Evolutionary conservation across 345 rosid genomes (phyloP).

Genomic region (Euphorbia tirucalli): DNA sequence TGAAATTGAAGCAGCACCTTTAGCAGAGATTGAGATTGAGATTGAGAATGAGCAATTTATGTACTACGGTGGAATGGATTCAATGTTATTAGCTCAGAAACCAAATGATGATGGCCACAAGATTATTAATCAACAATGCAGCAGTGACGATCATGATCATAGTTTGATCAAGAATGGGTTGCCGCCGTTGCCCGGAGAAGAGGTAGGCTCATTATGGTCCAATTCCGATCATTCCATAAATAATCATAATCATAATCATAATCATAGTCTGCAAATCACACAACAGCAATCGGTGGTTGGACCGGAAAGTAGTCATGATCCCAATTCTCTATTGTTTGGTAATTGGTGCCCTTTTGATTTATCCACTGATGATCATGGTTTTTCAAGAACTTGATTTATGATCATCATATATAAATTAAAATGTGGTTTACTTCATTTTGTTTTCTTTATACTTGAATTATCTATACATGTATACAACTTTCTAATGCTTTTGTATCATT

Average conservation of each 20-base stretch:
- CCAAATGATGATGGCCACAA: too few relatives aligned
- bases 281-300: slow-evolving; percentile 30
- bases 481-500: too few relatives aligned
- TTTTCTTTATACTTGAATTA: slow-evolving; percentile 1
- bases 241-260: too few relatives aligned
- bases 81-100: too few relatives aligned
- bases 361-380: slow-evolving; percentile 35
- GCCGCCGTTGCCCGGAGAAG: slow-evolving; percentile 50
- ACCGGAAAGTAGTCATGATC: slow-evolving; percentile 33
- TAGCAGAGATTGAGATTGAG: too few relatives aligned
- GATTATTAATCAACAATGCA: too few relatives aligned
- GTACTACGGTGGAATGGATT: too few relatives aligned
- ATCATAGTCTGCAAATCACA: slow-evolving; percentile 21
- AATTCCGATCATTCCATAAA: too few relatives aligned
- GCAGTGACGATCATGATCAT: too few relatives aligned
- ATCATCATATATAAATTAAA: background rate
- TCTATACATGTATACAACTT: too few relatives aligned
- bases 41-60: slow-evolving; percentile 26
- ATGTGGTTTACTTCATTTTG: background rate
- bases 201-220: slow-evolving; percentile 24
- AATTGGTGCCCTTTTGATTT: slow-evolving; percentile 48
- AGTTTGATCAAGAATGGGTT: slow-evolving; percentile 23
- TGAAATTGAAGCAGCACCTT: too few relatives aligned
- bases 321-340: slow-evolving; percentile 27
- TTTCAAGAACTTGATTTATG: slow-evolving; percentile 29